phyloP scores from a whole-genome alignment of 768 basidiomycete genomes.

The Lentinus tigrinus region DNA sequence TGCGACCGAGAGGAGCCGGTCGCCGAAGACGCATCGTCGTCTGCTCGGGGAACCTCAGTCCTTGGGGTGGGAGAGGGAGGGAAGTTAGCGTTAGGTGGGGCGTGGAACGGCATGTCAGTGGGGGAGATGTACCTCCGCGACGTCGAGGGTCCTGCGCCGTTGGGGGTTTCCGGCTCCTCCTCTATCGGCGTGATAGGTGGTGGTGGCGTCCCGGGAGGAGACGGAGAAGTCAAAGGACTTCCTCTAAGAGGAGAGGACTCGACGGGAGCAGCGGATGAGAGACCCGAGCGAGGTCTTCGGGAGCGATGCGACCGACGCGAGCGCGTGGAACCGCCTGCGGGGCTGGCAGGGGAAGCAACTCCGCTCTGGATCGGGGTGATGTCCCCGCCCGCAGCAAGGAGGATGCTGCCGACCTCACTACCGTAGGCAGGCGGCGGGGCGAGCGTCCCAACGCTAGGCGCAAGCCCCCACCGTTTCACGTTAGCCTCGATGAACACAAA shows the following conservation, averaged over 20 bases:
- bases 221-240: constrained; percentile 40
- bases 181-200: constrained; percentile 79
- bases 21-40: constrained; percentile 28
- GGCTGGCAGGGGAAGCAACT: constrained; percentile 39
- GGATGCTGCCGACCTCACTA: constrained; percentile 92
- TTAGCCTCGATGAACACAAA: constrained; percentile 99
- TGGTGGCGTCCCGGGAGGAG: constrained; percentile 49
- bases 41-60: constrained; percentile 27
- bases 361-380: constrained; percentile 30
- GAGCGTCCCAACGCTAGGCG: constrained; percentile 94
- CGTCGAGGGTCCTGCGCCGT: constrained; percentile 49
- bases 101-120: constrained; percentile 62
- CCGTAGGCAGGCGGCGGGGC: constrained; percentile 99
- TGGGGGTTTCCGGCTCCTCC: constrained; percentile 50
- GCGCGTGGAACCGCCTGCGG: constrained; percentile 48
- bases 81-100: constrained; percentile 46
- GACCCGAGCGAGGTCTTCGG: constrained; percentile 48
- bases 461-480: constrained; percentile 99
- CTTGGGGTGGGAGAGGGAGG: constrained; percentile 40
- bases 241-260: constrained; percentile 69
- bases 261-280: constrained; percentile 39
- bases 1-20: constrained; percentile 49
- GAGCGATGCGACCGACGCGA: constrained; percentile 62
- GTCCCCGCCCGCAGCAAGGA: constrained; percentile 82
- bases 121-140: constrained; percentile 57